These are phyloP conservation scores for Aeschynomene evenia DNA, from an alignment of 306 rosid species.

Conservation along the genomic window DNA sequence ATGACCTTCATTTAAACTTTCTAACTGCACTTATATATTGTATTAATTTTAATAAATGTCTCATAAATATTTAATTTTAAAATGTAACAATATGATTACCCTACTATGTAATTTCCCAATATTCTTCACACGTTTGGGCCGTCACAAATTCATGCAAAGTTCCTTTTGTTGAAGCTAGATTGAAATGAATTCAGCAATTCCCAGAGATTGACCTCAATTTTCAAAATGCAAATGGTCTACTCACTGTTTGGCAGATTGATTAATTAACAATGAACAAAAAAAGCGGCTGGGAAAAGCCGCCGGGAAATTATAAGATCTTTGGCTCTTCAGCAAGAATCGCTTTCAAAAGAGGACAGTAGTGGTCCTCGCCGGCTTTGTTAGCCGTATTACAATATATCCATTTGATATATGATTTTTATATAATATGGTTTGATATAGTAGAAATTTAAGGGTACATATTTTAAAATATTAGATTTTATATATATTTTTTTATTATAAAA, in stretches of 20 bases:
- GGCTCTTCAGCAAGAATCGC: neutral
- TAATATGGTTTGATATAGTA: no score
- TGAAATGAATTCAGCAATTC: neutral
- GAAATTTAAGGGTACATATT: no score
- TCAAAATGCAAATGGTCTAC: neutral
- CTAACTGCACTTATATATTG: no score
- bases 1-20: no score
- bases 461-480: no score
- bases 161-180: neutral
- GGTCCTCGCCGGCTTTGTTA: constrained; percentile 31
- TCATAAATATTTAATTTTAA: no score
- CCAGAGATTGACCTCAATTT: neutral
- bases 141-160: neutral
- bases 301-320: constrained; percentile 1
- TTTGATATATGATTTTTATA: neutral
- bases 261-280: neutral
- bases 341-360: neutral
- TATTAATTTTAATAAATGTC: no score
- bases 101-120: neutral
- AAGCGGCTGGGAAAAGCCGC: neutral
- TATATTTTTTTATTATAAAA: no score
- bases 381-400: neutral
- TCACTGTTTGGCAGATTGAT: neutral
- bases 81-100: no score
- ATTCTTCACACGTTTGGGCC: neutral